Conservation (phyloP, 2,329 filamentous ascomycete genomes). For the Pseudogymnoascus sp. region DNA sequence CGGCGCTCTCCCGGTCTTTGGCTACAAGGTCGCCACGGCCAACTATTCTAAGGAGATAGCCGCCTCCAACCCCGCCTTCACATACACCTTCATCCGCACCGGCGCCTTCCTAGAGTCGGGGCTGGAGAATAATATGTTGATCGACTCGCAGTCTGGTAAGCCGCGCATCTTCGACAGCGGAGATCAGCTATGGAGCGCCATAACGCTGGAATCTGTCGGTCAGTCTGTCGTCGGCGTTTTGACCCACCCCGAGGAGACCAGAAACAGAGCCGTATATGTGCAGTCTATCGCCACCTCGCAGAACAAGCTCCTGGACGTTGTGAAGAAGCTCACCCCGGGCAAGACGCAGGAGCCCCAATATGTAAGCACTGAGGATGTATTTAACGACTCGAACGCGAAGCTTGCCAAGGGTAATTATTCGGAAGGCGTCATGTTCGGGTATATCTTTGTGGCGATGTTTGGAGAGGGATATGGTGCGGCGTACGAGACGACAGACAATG, state of each 20-base stretch:
- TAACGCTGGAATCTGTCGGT: neutral
- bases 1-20: neutral
- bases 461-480: too few species aligned
- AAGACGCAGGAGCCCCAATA: slow-evolving; percentile 21
- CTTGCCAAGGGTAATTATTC: too few species aligned
- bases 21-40: neutral
- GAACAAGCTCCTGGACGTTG: slow-evolving; percentile 30
- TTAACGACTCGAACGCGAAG: too few species aligned
- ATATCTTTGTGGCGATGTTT: too few species aligned
- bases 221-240: neutral
- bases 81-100: neutral
- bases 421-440: too few species aligned
- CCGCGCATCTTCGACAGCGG: neutral
- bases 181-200: neutral
- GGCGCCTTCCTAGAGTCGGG: neutral
- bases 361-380: slow-evolving; percentile 11
- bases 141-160: neutral
- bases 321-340: slow-evolving; percentile 28
- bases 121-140: neutral
- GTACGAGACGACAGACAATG: too few species aligned
- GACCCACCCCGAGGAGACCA: slow-evolving; percentile 15
- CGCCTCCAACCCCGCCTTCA: neutral
- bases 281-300: slow-evolving; percentile 39
- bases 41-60: neutral
- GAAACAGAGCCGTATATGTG: slow-evolving; percentile 42